Evolutionary conservation across 805 yeast genomes (phyloP).

Genomic region (Wickerhamiella sorbophila): DNA sequence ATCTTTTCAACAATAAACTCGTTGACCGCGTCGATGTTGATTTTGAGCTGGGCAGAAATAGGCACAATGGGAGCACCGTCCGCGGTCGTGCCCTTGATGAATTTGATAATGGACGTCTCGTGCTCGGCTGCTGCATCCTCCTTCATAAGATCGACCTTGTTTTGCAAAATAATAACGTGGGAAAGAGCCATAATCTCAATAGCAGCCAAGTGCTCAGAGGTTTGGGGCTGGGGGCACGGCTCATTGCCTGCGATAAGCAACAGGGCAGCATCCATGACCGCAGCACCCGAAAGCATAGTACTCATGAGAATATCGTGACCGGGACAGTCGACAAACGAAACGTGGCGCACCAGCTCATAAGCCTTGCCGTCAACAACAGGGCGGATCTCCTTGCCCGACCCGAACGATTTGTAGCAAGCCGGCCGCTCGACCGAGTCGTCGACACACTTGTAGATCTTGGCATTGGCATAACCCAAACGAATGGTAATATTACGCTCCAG

Average conservation of each 20-base stretch:
- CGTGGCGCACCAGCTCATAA: conserved; percentile 85
- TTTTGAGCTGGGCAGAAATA: conserved; percentile 95
- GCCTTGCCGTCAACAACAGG: conserved; percentile 85
- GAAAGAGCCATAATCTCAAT: conserved; percentile 97
- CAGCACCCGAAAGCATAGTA: conserved; percentile 99
- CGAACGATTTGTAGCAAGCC: conserved; percentile 85
- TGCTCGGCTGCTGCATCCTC: conserved; percentile 94
- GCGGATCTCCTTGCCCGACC: conserved; percentile 84
- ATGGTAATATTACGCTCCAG: conserved; percentile 97
- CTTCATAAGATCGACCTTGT: conserved; percentile 96
- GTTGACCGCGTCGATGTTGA: conserved; percentile 96
- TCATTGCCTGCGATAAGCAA: conserved; percentile 95
- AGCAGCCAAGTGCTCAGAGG: conserved; percentile 98
- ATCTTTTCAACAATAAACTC: conserved; percentile 88
- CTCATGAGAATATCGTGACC: conserved; percentile 99
- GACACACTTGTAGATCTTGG: conserved; percentile 90
- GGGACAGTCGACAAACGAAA: conserved; percentile 98
- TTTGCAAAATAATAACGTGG: conserved; percentile 90
- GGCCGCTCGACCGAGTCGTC: conserved; percentile 81
- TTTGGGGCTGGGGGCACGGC: conserved; percentile 99
- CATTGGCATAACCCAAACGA: conserved; percentile 97
- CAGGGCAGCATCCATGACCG: conserved; percentile 99
- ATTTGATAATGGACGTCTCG: conserved; percentile 78
- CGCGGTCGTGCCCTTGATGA: conserved; percentile 95
- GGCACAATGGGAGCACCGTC: conserved; percentile 99